These are phyloP conservation scores for Backusella westeae DNA, from an alignment of 192 early-diverging fungal genomes.

Conservation along the genomic window DNA sequence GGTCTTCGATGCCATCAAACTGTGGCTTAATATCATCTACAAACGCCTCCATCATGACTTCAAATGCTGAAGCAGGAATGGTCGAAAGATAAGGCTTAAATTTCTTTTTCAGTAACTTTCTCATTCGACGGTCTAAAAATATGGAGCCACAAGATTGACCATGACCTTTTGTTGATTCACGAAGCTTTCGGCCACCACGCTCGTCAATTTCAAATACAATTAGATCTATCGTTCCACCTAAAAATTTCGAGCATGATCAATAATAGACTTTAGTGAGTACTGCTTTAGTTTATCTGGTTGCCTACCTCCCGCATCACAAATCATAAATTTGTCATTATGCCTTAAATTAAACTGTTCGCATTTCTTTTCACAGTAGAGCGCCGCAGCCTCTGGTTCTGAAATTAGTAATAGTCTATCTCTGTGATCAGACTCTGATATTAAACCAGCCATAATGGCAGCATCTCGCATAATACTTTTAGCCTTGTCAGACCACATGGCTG, in stretches of 20 bases:
- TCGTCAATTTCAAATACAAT: slow-evolving; percentile 49
- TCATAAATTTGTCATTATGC: slow-evolving; percentile 52
- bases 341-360: slow-evolving; percentile 49
- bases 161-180: slow-evolving; percentile 43
- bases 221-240: slow-evolving; percentile 52
- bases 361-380: slow-evolving; percentile 54
- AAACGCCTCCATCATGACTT: slow-evolving; percentile 54
- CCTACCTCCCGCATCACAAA: slow-evolving; percentile 53
- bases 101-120: slow-evolving; percentile 42
- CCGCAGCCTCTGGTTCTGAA: slow-evolving; percentile 57
- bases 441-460: slow-evolving; percentile 50
- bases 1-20: slow-evolving; percentile 50
- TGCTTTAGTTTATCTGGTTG: background rate
- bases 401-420: slow-evolving; percentile 46
- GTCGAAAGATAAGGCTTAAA: slow-evolving; percentile 40
- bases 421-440: slow-evolving; percentile 44
- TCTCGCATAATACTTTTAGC: slow-evolving; percentile 54
- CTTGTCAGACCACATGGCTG: slow-evolving; percentile 52
- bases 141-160: slow-evolving; percentile 51
- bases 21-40: slow-evolving; percentile 54
- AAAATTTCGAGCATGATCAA: background rate
- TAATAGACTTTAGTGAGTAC: background rate
- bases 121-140: slow-evolving; percentile 48
- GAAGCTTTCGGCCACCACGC: slow-evolving; percentile 35
- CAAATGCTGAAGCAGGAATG: slow-evolving; percentile 49